These are phyloP conservation scores for Linum usitatissimum DNA, from an alignment of 345 rosid genomes.

Conservation along the genomic window DNA sequence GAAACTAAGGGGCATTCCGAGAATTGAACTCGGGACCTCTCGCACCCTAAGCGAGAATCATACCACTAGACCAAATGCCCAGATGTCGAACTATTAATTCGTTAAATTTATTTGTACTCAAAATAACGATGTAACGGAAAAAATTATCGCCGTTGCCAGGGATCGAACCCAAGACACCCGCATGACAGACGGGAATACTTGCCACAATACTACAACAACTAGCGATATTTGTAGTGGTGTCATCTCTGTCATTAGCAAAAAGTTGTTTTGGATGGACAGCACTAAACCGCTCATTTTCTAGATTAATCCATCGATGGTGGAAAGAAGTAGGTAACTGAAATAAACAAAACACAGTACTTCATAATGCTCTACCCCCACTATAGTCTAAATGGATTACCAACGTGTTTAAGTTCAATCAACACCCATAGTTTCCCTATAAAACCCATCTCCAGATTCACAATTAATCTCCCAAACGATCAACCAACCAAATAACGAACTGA, in stretches of 20 bases:
- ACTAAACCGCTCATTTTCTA: constrained; percentile 15
- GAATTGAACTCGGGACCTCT: constrained; percentile 11
- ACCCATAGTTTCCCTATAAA: background rate
- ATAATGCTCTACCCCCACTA: constrained; percentile 58
- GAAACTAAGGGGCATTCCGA: constrained; percentile 9
- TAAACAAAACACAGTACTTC: constrained; percentile 20
- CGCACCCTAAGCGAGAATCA: constrained; percentile 91
- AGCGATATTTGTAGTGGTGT: too few species aligned
- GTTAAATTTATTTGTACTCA: too few species aligned
- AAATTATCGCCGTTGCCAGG: constrained; percentile 73
- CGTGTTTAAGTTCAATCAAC: constrained; percentile 12
- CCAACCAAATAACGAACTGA: background rate
- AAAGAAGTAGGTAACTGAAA: constrained; percentile 35
- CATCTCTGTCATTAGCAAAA: too few species aligned
- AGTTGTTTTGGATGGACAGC: too few species aligned
- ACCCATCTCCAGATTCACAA: background rate
- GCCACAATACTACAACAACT: constrained; percentile 76
- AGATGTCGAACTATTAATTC: too few species aligned
- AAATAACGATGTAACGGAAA: too few species aligned
- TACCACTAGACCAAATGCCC: constrained; percentile 93
- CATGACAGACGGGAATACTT: constrained; percentile 88
- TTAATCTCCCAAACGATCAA: background rate
- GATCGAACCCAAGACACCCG: constrained; percentile 97
- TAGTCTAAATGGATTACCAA: constrained; percentile 19
- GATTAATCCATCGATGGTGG: constrained; percentile 14